Percentiles rank a stretch among this genome's conserved stretches.
phyloP scores from a whole-genome alignment of 1,139 yeast species.

The Tardiomyces digboiensis region DNA sequence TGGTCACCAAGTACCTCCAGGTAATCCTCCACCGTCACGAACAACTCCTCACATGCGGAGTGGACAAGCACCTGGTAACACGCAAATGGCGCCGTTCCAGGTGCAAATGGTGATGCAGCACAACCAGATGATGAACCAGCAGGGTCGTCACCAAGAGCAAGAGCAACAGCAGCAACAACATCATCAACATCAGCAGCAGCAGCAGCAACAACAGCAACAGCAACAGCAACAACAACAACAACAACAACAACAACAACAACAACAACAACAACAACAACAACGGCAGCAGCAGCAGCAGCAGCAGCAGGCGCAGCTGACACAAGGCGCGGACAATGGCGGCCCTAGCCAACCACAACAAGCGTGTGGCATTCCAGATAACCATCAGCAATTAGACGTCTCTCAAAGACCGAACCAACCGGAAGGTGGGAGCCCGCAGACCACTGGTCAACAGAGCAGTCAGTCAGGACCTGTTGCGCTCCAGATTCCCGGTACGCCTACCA shows the following conservation, averaged over 20 bases:
- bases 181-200: conserved; percentile 5
- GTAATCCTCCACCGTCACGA: conserved; percentile 2
- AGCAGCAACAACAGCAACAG: conserved; percentile 5
- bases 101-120: conserved; percentile 6
- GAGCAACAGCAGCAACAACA: conserved; percentile 20
- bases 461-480: too few relatives aligned
- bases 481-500: not conserved
- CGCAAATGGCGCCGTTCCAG: conserved; percentile 8
- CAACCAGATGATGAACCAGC: conserved; percentile 17
- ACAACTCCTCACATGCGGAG: not conserved
- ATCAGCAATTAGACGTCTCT: too few relatives aligned
- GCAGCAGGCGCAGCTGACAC: too few relatives aligned
- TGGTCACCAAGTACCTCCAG: conserved; percentile 3
- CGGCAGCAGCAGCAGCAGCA: not conserved
- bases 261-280: conserved; percentile 1
- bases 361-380: too few relatives aligned
- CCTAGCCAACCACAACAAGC: too few relatives aligned
- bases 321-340: too few relatives aligned
- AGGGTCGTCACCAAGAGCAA: conserved; percentile 25
- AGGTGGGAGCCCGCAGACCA: too few relatives aligned
- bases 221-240: conserved; percentile 2
- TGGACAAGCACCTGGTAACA: conserved; percentile 3
- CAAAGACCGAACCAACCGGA: too few relatives aligned
- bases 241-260: conserved; percentile 1
- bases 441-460: too few relatives aligned